A percentile compares a stretch with the other conserved stretches of the same genome.
Conservation (phyloP, 371 early-diverging fungal genomes). For the Mortierella sp. region DNA sequence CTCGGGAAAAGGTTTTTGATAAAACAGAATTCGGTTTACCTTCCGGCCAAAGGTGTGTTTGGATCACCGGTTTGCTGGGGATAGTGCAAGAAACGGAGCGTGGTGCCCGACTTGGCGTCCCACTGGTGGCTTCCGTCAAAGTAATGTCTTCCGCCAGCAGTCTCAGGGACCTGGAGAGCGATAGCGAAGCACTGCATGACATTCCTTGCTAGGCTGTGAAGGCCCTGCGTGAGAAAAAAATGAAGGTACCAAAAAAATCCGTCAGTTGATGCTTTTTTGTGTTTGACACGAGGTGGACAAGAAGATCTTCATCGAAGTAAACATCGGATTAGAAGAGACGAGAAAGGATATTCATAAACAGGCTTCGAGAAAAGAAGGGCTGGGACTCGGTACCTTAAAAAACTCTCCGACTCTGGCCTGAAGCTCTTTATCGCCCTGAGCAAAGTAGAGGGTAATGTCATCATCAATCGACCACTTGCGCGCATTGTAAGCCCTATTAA, state of each 20-base stretch:
- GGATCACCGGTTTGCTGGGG: constrained; percentile 61
- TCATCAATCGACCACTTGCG: constrained; percentile 63
- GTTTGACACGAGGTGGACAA: neutral
- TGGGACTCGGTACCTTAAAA: constrained; percentile 28
- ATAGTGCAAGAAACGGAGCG: constrained; percentile 73
- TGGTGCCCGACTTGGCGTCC: constrained; percentile 61
- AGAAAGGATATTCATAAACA: neutral
- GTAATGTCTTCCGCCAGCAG: constrained; percentile 67
- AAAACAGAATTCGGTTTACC: constrained; percentile 44
- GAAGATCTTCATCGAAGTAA: neutral
- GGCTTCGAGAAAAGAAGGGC: neutral
- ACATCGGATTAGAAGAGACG: neutral
- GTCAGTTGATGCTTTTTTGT: neutral
- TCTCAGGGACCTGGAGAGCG: constrained; percentile 70
- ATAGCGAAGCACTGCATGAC: constrained; percentile 73
- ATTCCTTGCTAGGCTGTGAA: constrained; percentile 63
- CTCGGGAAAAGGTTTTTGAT: neutral
- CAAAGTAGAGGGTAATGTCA: constrained; percentile 33
- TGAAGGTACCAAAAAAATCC: too few species aligned
- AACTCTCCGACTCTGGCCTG: constrained; percentile 27
- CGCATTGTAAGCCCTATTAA: constrained; percentile 70
- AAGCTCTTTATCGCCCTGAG: constrained; percentile 15
- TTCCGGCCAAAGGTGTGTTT: constrained; percentile 69
- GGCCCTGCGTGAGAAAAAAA: constrained; percentile 49
- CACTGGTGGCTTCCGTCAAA: constrained; percentile 69